phyloP scores from a whole-genome alignment of 768 basidiomycete species.

The Sarcodon aspratus region DNA sequence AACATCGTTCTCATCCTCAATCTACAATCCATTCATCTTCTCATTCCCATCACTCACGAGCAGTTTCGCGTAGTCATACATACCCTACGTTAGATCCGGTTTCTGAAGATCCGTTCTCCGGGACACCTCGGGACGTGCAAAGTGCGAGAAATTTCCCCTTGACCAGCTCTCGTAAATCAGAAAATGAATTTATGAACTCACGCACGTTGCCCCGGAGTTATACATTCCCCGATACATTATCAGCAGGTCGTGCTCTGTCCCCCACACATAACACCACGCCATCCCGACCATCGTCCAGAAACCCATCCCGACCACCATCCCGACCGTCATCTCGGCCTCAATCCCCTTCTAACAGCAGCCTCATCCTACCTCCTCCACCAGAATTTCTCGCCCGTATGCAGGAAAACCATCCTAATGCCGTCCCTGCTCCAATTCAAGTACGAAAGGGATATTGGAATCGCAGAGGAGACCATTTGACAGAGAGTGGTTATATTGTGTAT shows the following conservation, averaged over 20 bases:
- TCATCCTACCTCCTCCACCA: conserved; percentile 5
- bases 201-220: too few relatives aligned
- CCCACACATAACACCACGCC: neutral
- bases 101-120: neutral
- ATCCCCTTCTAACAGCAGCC: conserved; percentile 5
- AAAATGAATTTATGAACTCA: neutral
- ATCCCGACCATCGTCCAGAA: neutral
- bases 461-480: conserved; percentile 54
- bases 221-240: neutral
- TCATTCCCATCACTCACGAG: neutral
- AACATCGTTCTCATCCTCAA: neutral
- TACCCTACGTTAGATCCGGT: neutral
- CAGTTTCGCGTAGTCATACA: neutral
- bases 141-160: neutral
- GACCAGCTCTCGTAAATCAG: neutral
- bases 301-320: neutral
- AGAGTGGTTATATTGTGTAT: conserved; percentile 42
- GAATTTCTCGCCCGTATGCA: conserved; percentile 3
- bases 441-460: conserved; percentile 64
- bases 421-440: conserved; percentile 18
- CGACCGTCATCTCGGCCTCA: neutral
- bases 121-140: neutral
- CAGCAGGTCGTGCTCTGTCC: neutral
- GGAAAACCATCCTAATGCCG: conserved; percentile 7
- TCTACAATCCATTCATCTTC: neutral